Evolutionary conservation across 192 early-diverging fungal species (phyloP), one percentile per base, ranked within the genome.

Genomic region (Spizellomyces sp.): DNA sequence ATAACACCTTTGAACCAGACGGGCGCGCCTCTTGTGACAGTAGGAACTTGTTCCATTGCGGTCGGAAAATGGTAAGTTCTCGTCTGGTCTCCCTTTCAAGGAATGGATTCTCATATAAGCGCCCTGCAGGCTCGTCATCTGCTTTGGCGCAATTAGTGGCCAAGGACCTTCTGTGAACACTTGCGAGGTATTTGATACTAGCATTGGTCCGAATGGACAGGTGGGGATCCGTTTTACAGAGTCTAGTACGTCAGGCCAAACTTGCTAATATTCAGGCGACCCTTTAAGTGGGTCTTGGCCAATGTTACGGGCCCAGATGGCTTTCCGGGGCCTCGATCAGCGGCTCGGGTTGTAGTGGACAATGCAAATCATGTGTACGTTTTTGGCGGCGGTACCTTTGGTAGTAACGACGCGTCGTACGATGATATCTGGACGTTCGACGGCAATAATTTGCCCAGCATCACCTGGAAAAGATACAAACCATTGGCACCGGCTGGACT

Each of bases 361-460:
- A 19, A 19, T 12, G 17, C 14, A 12, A 54, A 54, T 19, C 50
- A 4, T n/a, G 50, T 54, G 14, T 54, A 19, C 14, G 50, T 54
- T n/a, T 19, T n/a, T 54, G 50, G 50, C 50, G 50, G 50, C 50
- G 50, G 50, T 54, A 54, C 50, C 14, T 54, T 54, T 54, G 50
- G 50, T n/a, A 54, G 14, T 19, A 19, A 54, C 50, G 50, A 54
- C 50, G 50, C 17, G 50, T 54, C 50, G 1, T 54, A n/a, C 17
- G 50, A 12, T 19, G 50, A 54, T 19, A 54, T 54, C 17, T 54
- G 50, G 50, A 19, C 17, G 14, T 54, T 54, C 17, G 50, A 54
- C 4, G 50, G 50, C 17, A 54, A 54, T n/a, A 19, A 12, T 54
- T 4, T 54, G 17, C 50, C 50, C 50, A 54, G 2, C 17, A 54